Conservation (phyloP, 2,329 filamentous ascomycete genomes). For the Arthrobotrys sinensis region DNA sequence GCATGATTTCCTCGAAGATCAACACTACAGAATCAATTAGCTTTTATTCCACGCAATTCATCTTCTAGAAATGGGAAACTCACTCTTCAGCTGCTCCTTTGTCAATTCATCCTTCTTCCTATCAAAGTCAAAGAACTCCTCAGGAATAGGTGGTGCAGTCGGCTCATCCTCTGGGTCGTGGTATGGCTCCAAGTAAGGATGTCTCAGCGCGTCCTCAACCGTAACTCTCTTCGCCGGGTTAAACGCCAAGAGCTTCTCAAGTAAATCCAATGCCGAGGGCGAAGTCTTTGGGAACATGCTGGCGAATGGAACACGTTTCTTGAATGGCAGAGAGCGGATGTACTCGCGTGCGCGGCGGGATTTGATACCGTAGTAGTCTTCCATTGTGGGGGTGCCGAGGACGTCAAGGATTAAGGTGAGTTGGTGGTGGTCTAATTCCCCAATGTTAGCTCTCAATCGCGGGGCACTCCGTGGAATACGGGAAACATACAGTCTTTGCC, state of each 20-base stretch:
- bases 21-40: slow-evolving; percentile 71
- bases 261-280: slow-evolving; percentile 91
- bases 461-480: not conserved
- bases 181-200: slow-evolving; percentile 98
- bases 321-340: slow-evolving; percentile 97
- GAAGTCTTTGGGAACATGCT: slow-evolving; percentile 99
- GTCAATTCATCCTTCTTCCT: slow-evolving; percentile 99
- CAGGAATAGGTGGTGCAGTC: slow-evolving; percentile 93
- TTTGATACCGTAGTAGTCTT: slow-evolving; percentile 99
- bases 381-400: slow-evolving; percentile 98
- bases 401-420: slow-evolving; percentile 97
- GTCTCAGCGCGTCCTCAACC: slow-evolving; percentile 95
- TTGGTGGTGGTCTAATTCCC: slow-evolving; percentile 88
- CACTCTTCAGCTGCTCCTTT: slow-evolving; percentile 97
- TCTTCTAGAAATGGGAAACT: slow-evolving; percentile 63
- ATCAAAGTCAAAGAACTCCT: slow-evolving; percentile 99
- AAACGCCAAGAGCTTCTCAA: slow-evolving; percentile 96
- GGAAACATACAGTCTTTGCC: slow-evolving; percentile 90
- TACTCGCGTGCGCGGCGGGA: slow-evolving; percentile 97
- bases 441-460: slow-evolving; percentile 30
- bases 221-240: slow-evolving; percentile 99
- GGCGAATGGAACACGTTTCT: slow-evolving; percentile 99
- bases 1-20: slow-evolving; percentile 98
- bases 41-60: not conserved
- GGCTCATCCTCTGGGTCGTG: slow-evolving; percentile 99